Conservation (phyloP, 2,329 filamentous ascomycete species). For the Colletotrichum sublineola region DNA sequence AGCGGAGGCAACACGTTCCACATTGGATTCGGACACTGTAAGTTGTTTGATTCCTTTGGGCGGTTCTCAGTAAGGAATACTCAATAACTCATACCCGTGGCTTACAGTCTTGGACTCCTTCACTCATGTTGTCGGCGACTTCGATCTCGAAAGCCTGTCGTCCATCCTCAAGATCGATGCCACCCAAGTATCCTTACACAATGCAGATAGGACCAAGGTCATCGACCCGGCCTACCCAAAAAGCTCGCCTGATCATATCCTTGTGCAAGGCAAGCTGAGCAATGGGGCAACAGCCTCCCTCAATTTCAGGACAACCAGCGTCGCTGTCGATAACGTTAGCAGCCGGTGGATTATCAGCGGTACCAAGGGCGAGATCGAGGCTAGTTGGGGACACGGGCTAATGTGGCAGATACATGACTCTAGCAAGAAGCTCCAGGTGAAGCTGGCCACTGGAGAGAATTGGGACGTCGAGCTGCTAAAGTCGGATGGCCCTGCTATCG, state of each 20-base stretch:
- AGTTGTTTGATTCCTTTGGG: conserved; percentile 22
- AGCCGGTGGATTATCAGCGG: conserved; percentile 54
- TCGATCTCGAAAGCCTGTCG: conserved; percentile 46
- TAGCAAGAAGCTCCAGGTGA: conserved; percentile 42
- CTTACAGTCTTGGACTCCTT: conserved; percentile 52
- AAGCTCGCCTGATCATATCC: conserved; percentile 52
- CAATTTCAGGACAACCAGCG: conserved; percentile 44
- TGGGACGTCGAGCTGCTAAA: conserved; percentile 18
- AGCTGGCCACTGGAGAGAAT: conserved; percentile 35
- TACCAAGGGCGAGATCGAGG: conserved; percentile 52
- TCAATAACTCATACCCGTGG: background rate
- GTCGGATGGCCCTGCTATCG: conserved; percentile 34
- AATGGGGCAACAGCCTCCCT: conserved; percentile 50
- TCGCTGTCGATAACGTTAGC: conserved; percentile 44
- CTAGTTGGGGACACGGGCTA: conserved; percentile 33
- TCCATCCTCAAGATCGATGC: conserved; percentile 48
- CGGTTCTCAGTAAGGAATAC: rapidly evolving
- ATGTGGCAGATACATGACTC: conserved; percentile 43
- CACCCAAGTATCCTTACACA: conserved; percentile 44
- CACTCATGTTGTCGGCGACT: conserved; percentile 50
- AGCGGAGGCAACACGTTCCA: conserved; percentile 45
- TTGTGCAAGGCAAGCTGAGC: conserved; percentile 51
- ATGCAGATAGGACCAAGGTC: conserved; percentile 43
- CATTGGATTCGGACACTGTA: conserved; percentile 50
- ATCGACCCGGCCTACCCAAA: conserved; percentile 45